These are phyloP conservation scores for Calonectria crousiana DNA, from an alignment of 2,329 filamentous ascomycete genomes.

Conservation along the genomic window DNA sequence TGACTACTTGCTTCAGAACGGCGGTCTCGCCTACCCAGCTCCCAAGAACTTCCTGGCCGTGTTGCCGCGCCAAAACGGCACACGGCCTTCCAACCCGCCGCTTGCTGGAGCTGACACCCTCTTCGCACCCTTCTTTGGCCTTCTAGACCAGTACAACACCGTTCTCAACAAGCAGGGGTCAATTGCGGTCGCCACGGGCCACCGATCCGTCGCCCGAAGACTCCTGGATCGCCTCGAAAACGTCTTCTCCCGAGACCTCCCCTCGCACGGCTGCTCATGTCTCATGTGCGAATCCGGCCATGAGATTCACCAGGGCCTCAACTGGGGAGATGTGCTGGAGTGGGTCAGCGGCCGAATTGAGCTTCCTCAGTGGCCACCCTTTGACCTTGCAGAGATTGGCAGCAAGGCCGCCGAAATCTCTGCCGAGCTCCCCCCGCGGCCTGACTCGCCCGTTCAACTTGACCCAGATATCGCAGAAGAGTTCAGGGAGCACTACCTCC, in stretches of 20 bases:
- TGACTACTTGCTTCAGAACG: conserved; percentile 92
- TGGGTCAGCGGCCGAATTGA: conserved; percentile 90
- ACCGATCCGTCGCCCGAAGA: conserved; percentile 91
- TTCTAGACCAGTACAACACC: conserved; percentile 87
- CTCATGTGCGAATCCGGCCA: conserved; percentile 79
- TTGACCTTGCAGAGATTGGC: conserved; percentile 76
- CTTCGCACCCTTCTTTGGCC: conserved; percentile 84
- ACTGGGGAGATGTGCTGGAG: conserved; percentile 96
- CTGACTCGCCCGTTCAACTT: conserved; percentile 76
- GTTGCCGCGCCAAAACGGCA: conserved; percentile 68
- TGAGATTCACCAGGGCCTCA: conserved; percentile 78
- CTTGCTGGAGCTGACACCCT: conserved; percentile 77
- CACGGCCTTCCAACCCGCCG: conserved; percentile 72
- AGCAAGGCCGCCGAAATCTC: conserved; percentile 70
- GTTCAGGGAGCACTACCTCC: conserved; percentile 91
- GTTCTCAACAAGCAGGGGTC: conserved; percentile 89
- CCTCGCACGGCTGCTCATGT: conserved; percentile 86
- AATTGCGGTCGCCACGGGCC: conserved; percentile 93
- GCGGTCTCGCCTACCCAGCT: conserved; percentile 79
- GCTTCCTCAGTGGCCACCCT: conserved; percentile 89
- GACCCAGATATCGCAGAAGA: conserved; percentile 96
- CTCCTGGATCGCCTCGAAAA: conserved; percentile 91
- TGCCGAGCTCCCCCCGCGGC: conserved; percentile 70
- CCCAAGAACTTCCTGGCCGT: conserved; percentile 80
- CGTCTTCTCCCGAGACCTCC: conserved; percentile 93